Evolutionary conservation across 257 asterid species (phyloP), one percentile per base, ranked within the genome.

Genomic region (Mentha longifolia): DNA sequence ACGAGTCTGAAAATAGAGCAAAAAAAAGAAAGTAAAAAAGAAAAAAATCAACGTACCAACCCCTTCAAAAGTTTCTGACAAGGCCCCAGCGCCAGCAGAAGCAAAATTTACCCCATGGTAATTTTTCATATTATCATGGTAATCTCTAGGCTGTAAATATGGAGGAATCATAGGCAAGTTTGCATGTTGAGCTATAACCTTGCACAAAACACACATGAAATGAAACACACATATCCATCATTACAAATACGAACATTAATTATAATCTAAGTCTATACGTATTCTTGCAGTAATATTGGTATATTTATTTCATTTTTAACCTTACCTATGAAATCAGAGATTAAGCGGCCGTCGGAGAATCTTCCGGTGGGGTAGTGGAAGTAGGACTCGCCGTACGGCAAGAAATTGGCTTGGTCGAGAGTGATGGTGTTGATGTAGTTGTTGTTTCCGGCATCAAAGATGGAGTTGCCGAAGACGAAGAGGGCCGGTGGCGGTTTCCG

Each of bases 271-370:
- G 96, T 89, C 50, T n/a, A n/a, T 58, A 28, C 10, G 10, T 11
- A 8, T 45, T 51, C 13, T 25, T 56, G 7, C 15, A 56, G 17
- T 56, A 0, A 25, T 28, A 9, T 55, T 55, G 33, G 25, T 28
- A 6, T 25, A 30, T 22, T 28, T 13, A 33, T 33, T 33, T 33
- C 37, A 33, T 3, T 33, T 33, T 2, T 6, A 6, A 33, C 4
- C 37, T 33, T 70, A 89, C 96, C 88, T 5, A 88, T 81, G 77
- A 88, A 86, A 65, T 86, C 95, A 2, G 92, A 47, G 42, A 90
- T 83, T 15, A 90, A n/a, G 3, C 97, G 97, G 71, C 95, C 95
- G 14, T 90, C 85, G 31, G 93, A 90, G 68, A 90, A 90, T 68
- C 97, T 77, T 13, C 97, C 95, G 64, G 95, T 90, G 35, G 97